Evolutionary conservation across 768 basidiomycete species (phyloP), one percentile per base, ranked within the genome.

Genomic region (Pleurotus giganteus): DNA sequence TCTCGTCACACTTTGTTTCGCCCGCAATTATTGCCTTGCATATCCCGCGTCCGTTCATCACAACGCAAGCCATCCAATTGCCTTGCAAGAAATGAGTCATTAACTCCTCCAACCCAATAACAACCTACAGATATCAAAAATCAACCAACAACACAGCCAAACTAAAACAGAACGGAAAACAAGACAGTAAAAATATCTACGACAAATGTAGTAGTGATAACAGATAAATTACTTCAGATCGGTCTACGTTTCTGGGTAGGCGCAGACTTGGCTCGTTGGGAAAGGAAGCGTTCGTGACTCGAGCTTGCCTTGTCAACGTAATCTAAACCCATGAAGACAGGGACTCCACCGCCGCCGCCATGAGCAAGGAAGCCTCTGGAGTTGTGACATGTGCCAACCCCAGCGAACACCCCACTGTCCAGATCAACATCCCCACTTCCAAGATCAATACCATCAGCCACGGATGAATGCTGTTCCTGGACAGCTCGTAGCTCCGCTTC

Each of bases 301-400:
- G 39, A 41, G 15, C 72, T 69, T 0, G 68, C 83, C n/a, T 80
- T 85, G 41, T 79, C 77, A 4, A 87, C 79, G 60, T 85, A 85
- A 3, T 86, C 88, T 24, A 74, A 79, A 6, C 83, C 86, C 82
- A 89, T 84, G 55, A 83, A 82, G 9, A 92, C 84, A 1, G 89
- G 85, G 1, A 64, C 55, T 0, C 90, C 90, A 21, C 85, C 88
- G 8, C 79, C 88, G 0, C 90, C 89, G 11, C 89, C 89, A 61
- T 82, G 85, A 3, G 87, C 85, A 19, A 91, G 71, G 58, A 90
- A 92, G 1, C 87, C 86, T 4, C 65, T 70, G 15, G 68, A 73
- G 60, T 76, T 81, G 47, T 75, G 80, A 63, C 74, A 74, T 36
- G 73, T 80, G 9, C 87, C 87, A 2, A 80, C 75, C 15, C 79